Conservation (phyloP, 129 eudicot species). For the Gnaphalium uliginosum region DNA sequence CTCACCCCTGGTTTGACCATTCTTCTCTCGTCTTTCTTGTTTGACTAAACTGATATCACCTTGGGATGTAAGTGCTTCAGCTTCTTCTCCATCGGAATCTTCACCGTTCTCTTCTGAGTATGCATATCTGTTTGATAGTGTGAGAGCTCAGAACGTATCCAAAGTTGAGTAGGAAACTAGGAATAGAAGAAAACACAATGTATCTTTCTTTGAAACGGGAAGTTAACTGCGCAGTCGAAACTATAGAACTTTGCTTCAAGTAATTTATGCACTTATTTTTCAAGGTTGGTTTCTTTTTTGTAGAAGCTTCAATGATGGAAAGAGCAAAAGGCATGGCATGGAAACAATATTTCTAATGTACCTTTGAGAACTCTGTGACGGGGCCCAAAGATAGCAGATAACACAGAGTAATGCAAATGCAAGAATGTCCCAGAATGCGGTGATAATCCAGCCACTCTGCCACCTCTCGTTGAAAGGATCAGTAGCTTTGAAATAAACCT, state of each 20-base stretch:
- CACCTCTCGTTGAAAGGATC: slow-evolving; percentile 99
- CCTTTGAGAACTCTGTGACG: slow-evolving; percentile 95
- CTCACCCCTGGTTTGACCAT: slow-evolving; percentile 31
- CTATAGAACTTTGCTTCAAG: slow-evolving; percentile 5
- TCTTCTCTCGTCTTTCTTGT: slow-evolving; percentile 51
- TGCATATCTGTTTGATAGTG: slow-evolving; percentile 58
- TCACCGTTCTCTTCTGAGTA: slow-evolving; percentile 71
- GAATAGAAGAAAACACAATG: background rate
- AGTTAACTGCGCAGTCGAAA: background rate
- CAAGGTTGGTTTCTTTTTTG: background rate
- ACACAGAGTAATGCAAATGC: slow-evolving; percentile 82
- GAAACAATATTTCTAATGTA: slow-evolving; percentile 25
- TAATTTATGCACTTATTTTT: background rate
- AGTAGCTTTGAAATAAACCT: slow-evolving; percentile 96
- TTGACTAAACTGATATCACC: slow-evolving; percentile 79
- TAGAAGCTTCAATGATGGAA: background rate
- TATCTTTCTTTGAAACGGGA: background rate
- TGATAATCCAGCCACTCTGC: slow-evolving; percentile 96
- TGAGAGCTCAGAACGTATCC: background rate
- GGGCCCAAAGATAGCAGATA: slow-evolving; percentile 98
- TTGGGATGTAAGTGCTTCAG: slow-evolving; percentile 62
- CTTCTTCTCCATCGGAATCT: slow-evolving; percentile 77
- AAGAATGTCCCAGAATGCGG: slow-evolving; percentile 98
- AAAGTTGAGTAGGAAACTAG: background rate
- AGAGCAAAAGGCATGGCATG: slow-evolving; percentile 5